These are phyloP conservation scores for Theobroma cacao DNA, from an alignment of 345 rosid genomes.

Conservation along the genomic window DNA sequence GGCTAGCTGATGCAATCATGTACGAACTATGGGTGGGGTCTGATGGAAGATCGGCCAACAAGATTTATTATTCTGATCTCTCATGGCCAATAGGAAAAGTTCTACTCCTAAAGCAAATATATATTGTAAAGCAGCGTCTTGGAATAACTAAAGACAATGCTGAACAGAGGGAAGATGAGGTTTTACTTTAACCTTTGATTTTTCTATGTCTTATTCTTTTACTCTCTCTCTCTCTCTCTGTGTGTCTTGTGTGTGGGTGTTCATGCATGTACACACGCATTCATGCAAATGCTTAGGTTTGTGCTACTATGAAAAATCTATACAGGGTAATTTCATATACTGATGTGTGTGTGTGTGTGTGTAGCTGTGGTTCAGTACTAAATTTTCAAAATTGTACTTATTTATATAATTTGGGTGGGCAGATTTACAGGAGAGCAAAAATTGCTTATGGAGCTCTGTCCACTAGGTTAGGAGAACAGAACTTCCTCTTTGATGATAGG, in stretches of 20 bases:
- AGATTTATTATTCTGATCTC: slow-evolving; percentile 80
- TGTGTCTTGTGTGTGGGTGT: background rate
- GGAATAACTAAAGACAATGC: slow-evolving; percentile 77
- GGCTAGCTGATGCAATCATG: slow-evolving; percentile 81
- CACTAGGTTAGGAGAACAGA: slow-evolving; percentile 65
- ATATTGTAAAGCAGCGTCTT: slow-evolving; percentile 57
- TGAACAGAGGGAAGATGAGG: slow-evolving; percentile 68
- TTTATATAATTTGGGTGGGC: slow-evolving; percentile 17
- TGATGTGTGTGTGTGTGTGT: background rate
- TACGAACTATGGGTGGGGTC: slow-evolving; percentile 92
- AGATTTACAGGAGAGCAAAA: slow-evolving; percentile 77
- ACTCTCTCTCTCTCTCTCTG: background rate
- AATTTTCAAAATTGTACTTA: background rate
- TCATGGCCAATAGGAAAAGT: slow-evolving; percentile 87
- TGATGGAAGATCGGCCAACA: slow-evolving; percentile 51
- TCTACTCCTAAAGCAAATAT: slow-evolving; percentile 55
- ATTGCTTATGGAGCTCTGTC: slow-evolving; percentile 80
- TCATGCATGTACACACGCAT: background rate
- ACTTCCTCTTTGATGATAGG: slow-evolving; percentile 76
- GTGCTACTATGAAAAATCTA: background rate
- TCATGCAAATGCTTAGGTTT: background rate
- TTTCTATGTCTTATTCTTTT: background rate
- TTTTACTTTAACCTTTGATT: slow-evolving; percentile 22
- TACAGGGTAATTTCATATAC: background rate
- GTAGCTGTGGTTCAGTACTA: background rate